Conservation (phyloP, 2,329 filamentous ascomycete genomes). For the Fusarium sp. region DNA sequence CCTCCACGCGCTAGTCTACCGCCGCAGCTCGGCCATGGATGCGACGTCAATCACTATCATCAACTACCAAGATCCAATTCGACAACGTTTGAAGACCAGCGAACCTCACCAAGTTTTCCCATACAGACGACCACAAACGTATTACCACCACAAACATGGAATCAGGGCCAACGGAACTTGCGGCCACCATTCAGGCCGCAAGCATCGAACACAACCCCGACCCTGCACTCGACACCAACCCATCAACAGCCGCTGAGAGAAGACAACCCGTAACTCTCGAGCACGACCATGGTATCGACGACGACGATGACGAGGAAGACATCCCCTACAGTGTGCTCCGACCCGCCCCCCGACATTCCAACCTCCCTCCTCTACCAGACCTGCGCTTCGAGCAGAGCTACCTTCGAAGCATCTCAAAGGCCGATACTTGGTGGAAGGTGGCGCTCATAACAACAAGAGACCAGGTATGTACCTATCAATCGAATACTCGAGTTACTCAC, state of each 20-base stretch:
- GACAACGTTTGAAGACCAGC: neutral
- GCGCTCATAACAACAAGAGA: constrained; percentile 87
- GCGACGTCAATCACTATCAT: constrained; percentile 37
- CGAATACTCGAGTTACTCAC: neutral
- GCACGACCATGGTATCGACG: constrained; percentile 53
- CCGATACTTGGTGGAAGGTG: constrained; percentile 83
- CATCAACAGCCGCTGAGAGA: constrained; percentile 77
- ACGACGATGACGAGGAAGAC: constrained; percentile 65
- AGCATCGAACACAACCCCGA: constrained; percentile 81
- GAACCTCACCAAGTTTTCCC: neutral
- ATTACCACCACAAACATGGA: constrained; percentile 55
- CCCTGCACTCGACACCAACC: constrained; percentile 80
- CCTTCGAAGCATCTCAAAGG: constrained; percentile 84
- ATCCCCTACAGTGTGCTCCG: constrained; percentile 75
- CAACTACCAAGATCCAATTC: neutral
- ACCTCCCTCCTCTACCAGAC: constrained; percentile 79
- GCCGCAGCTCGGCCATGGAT: constrained; percentile 31
- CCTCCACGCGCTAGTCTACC: constrained; percentile 38
- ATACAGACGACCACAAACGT: neutral
- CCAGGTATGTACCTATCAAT: constrained; percentile 69
- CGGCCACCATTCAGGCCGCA: constrained; percentile 83
- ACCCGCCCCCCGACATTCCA: constrained; percentile 59
- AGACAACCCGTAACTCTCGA: constrained; percentile 53
- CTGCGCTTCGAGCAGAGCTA: constrained; percentile 98
- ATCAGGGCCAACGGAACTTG: constrained; percentile 73